phyloP scores from a whole-genome alignment of 768 basidiomycete species.

The Leccinum disarticulatum region DNA sequence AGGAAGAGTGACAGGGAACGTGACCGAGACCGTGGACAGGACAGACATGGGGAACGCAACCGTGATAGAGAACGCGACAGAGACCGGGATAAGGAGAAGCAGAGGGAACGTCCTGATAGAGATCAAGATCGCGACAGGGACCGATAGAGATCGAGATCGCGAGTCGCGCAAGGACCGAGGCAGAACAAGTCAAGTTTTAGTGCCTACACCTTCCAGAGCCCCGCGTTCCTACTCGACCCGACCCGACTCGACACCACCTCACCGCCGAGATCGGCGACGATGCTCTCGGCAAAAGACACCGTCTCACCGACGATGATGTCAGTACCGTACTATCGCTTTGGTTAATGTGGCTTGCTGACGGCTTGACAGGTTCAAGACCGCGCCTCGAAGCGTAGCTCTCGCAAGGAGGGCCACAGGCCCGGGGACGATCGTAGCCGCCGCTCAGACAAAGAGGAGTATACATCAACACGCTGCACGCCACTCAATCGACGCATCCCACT shows the following conservation, averaged over 20 bases:
- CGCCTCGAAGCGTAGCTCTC: constrained; percentile 75
- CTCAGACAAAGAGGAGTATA: constrained; percentile 56
- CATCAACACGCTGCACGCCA: too few relatives aligned
- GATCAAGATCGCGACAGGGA: constrained; percentile 54
- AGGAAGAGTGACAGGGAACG: constrained; percentile 47
- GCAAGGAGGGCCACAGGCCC: constrained; percentile 75
- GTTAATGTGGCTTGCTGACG: constrained; percentile 12
- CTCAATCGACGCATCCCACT: too few relatives aligned
- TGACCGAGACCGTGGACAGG: constrained; percentile 47
- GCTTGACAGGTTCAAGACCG: constrained; percentile 56
- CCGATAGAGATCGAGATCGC: constrained; percentile 63
- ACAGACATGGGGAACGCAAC: constrained; percentile 47
- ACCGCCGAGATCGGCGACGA: constrained; percentile 54
- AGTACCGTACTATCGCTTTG: constrained; percentile 29
- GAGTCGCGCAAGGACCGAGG: constrained; percentile 64
- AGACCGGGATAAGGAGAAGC: constrained; percentile 41
- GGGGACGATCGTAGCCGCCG: constrained; percentile 71
- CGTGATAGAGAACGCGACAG: constrained; percentile 42
- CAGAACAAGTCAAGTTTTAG: constrained; percentile 34
- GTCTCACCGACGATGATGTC: constrained; percentile 74
- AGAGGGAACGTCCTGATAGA: constrained; percentile 39
- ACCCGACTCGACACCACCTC: constrained; percentile 54
- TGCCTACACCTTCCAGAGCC: constrained; percentile 46
- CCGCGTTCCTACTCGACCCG: constrained; percentile 60
- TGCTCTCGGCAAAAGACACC: constrained; percentile 67